Conservation (phyloP, 345 rosid species). For the Cardamine chenopodiifolia region DNA sequence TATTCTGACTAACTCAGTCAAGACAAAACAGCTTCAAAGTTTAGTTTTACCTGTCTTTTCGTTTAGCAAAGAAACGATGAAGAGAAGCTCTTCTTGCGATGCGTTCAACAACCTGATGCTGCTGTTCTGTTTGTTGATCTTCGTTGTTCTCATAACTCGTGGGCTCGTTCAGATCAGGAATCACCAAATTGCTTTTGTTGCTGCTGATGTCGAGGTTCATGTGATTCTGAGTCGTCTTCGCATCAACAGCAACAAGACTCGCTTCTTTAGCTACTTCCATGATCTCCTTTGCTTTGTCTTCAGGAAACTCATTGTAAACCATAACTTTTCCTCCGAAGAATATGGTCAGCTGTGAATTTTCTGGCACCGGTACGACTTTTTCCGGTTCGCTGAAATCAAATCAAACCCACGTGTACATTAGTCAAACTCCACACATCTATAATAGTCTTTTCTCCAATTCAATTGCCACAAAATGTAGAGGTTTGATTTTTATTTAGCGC, state of each 20-base stretch:
- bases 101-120: constrained; percentile 34
- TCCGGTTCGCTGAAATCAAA: constrained; percentile 23
- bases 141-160: constrained; percentile 30
- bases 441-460: neutral
- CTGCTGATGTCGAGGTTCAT: constrained; percentile 1
- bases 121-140: constrained; percentile 16
- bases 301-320: constrained; percentile 56
- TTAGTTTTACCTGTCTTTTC: constrained; percentile 66
- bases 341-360: constrained; percentile 59
- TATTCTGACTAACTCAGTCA: too few species aligned
- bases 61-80: constrained; percentile 67
- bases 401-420: neutral
- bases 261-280: constrained; percentile 50
- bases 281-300: constrained; percentile 56
- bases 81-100: constrained; percentile 68
- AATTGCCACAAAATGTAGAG: neutral
- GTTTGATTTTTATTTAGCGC: neutral
- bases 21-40: neutral
- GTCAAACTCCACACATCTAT: neutral
- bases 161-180: constrained; percentile 48
- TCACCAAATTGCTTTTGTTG: constrained; percentile 21
- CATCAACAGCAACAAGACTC: constrained; percentile 23
- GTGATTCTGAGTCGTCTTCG: neutral
- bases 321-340: constrained; percentile 60
- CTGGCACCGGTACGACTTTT: constrained; percentile 31